Conservation (phyloP, 257 asterid genomes). For the Petunia axillaris region DNA sequence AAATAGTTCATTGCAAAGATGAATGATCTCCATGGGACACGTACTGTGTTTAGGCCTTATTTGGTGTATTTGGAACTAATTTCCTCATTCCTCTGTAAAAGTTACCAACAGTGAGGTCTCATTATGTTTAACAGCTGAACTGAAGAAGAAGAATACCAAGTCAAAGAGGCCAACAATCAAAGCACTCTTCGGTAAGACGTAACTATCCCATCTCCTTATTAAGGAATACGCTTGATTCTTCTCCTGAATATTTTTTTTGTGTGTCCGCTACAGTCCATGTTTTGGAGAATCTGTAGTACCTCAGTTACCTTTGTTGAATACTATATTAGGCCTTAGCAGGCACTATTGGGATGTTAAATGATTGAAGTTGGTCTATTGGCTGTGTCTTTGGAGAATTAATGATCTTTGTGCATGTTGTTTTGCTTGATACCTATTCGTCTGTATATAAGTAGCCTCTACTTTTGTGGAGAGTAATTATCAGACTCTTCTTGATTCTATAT, state of each 20-base stretch:
- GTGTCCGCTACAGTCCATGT: neutral
- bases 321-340: neutral
- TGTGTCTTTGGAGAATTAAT: neutral
- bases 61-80: neutral
- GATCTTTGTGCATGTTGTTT: slow-evolving; percentile 5
- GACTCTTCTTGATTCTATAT: neutral
- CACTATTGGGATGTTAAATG: neutral
- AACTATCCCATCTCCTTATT: neutral
- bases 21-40: too few species aligned
- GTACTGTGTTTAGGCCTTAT: neutral
- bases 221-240: slow-evolving; percentile 7
- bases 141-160: slow-evolving; percentile 81
- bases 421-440: neutral
- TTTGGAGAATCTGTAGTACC: neutral
- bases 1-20: neutral
- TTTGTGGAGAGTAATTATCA: neutral
- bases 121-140: slow-evolving; percentile 62
- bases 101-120: slow-evolving; percentile 32
- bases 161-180: slow-evolving; percentile 86
- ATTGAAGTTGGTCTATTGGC: neutral
- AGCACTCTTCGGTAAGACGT: slow-evolving; percentile 72
- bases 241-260: neutral
- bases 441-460: neutral
- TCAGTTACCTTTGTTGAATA: neutral
- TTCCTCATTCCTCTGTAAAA: neutral